Conservation (phyloP, 169 alveolate species). For the Plasmodium vivax region DNA sequence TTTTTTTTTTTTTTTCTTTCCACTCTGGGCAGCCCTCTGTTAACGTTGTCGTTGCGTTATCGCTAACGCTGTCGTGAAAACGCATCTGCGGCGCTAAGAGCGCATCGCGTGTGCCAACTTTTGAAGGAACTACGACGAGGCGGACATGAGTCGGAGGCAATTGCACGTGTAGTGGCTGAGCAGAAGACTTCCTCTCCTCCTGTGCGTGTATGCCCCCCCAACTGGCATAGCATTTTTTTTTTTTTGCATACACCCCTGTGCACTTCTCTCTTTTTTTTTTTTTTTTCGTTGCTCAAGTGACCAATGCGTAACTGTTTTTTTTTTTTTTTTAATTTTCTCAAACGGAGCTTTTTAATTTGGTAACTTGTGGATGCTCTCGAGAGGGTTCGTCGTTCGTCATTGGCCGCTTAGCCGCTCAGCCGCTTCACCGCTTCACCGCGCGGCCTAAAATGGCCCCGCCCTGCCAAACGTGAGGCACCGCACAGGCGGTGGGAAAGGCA, state of each 20-base stretch:
- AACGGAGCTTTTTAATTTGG: not conserved
- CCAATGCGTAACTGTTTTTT: not conserved
- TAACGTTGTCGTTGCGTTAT: too few species aligned
- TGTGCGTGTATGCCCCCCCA: not conserved
- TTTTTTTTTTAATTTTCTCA: not conserved
- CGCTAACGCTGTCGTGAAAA: too few species aligned
- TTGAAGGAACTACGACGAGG: not conserved
- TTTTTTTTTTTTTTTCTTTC: not conserved
- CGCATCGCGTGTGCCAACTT: not conserved
- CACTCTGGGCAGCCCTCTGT: not conserved
- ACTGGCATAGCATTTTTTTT: not conserved
- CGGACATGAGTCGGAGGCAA: not conserved
- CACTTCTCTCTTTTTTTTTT: not conserved
- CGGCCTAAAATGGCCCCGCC: not conserved
- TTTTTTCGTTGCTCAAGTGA: not conserved
- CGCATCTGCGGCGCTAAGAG: not conserved
- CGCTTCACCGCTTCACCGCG: not conserved
- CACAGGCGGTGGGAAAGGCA: not conserved
- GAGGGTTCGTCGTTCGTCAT: not conserved
- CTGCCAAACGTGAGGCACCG: not conserved
- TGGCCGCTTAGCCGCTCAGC: not conserved
- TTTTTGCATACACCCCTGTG: not conserved
- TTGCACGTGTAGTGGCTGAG: not conserved
- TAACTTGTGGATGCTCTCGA: not conserved
- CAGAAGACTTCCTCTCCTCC: not conserved